Evolutionary conservation across 2,329 filamentous ascomycete species (phyloP), one percentile per base, ranked within the genome.

Genomic region (Gaeumannomyces tritici): DNA sequence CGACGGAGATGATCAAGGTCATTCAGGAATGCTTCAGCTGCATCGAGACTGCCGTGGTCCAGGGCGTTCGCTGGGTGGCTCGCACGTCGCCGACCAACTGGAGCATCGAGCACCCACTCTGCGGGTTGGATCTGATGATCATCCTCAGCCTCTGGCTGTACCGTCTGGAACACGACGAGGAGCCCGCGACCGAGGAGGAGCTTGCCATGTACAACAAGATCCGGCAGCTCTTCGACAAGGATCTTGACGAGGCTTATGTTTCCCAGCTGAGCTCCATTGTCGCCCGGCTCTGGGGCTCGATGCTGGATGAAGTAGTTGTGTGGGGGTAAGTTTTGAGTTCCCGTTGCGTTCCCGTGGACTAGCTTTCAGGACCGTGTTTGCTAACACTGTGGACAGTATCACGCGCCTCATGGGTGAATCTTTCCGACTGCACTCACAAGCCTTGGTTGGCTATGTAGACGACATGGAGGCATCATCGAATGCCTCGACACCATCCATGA

Each of bases 121-220:
- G 93, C 72, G 93, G 93, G 66, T 86, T 99, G 79, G 95, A 99
- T 75, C 83, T 98, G 68, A 96, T 99, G 86, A 95, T 98, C 74
- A 95, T 97, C 69, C 88, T 99, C 69, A 97, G 91, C 71, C 82
- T 98, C 68, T 99, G 95, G 95, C 88, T 99, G 70, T 98, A 97
- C 81, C 92, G 93, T 78, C 89, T 99, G 81, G 95, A 99, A 89
- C 93, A 98, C 79, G 95, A 99, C 80, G 93, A 96, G 67, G 93
- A 98, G 79, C 88, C 89, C 29, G 89, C 91, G 42, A 90, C 87
- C 33, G 88, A 90, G 68, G 91, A 96, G 71, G 91, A 96, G 76
- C 77, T 89, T 69, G 83, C 80, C 75, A 96, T 96, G 91, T 96
- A 96, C 77, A 90, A 93, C 80, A 96, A 96, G 79, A 83, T 98